Evolutionary conservation across 1,284 basidiomycete genomes (phyloP), one percentile per base, ranked within the genome.

Genomic region (Trametes hirsuta): DNA sequence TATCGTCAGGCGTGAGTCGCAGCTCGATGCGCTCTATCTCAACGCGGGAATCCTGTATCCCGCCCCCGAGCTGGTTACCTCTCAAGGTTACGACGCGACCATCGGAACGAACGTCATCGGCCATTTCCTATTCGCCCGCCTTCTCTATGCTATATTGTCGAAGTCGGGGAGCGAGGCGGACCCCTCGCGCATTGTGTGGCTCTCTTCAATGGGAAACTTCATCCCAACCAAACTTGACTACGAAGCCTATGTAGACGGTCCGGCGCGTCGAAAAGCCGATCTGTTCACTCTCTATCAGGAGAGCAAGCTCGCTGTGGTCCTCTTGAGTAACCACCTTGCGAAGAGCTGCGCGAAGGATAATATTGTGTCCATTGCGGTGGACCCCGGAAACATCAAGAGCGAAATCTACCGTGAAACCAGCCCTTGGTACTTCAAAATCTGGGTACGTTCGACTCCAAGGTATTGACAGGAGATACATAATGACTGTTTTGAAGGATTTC

Each of bases 81-180:
- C 73, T 21, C 80, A 89, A 58, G 83, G 83, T 3, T 85, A 84
- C 66, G 84, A 88, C 47, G 68, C 85, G 3, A 84, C 86, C 66
- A 86, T 85, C 57, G 87, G 85, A 0, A 85, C 84, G 9, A 88
- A 88, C 67, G 77, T 79, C 34, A 69, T 87, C 22, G 80, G 81
- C 73, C 66, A 62, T 46, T 55, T 53, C 53, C 56, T 66, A 39
- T 36, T 66, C 53, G 36, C 55, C 30, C 54, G 56, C 25, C 52
- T 61, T 4, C 61, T 62, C 34, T 53, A 58, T n/a, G 58, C 60
- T 1, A 18, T 51, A 12, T 52, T 53, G 2, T 34, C 54, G 3
- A 40, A 50, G 3, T 49, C 62, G 1, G 49, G 35, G 1, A 34
- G 22, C 2, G 21, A 46, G 34, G 18, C 22, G 18, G 49, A 48